Evolutionary conservation across 371 early-diverging fungal species (phyloP).

Genomic region (Rhizopus arrhizus): DNA sequence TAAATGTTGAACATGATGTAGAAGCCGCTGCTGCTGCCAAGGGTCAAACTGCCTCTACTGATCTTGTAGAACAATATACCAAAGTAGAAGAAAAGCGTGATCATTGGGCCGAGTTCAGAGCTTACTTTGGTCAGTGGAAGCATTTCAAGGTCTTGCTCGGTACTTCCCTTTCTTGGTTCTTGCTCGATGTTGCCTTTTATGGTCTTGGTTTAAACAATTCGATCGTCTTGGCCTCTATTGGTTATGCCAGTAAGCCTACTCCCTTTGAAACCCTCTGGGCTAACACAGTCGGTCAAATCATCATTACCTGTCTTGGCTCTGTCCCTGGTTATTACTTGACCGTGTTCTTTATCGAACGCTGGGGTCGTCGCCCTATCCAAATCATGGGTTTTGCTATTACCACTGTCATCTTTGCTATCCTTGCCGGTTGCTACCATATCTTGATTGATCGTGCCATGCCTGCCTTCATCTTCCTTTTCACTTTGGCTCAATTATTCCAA

Average conservation of each 20-base stretch:
- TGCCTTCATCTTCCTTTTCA: slow-evolving; percentile 74
- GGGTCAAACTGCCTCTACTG: slow-evolving; percentile 42
- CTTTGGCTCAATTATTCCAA: slow-evolving; percentile 77
- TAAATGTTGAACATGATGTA: slow-evolving; percentile 72
- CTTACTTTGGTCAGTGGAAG: slow-evolving; percentile 79
- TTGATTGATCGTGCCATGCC: slow-evolving; percentile 59
- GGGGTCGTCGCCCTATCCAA: slow-evolving; percentile 85
- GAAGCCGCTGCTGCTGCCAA: slow-evolving; percentile 66
- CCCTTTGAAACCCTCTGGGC: slow-evolving; percentile 60
- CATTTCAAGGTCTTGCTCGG: slow-evolving; percentile 79
- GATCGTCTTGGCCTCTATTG: slow-evolving; percentile 71
- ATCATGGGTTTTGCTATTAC: slow-evolving; percentile 75
- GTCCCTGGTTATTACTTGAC: slow-evolving; percentile 90
- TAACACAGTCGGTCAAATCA: slow-evolving; percentile 77
- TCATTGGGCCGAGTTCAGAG: slow-evolving; percentile 67
- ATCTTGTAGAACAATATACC: slow-evolving; percentile 40
- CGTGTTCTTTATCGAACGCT: slow-evolving; percentile 74
- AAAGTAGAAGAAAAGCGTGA: slow-evolving; percentile 50
- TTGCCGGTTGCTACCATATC: slow-evolving; percentile 69
- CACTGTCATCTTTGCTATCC: slow-evolving; percentile 73
- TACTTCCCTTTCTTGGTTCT: slow-evolving; percentile 81
- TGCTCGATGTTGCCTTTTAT: slow-evolving; percentile 87
- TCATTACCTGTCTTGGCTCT: slow-evolving; percentile 81
- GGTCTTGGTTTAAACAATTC: slow-evolving; percentile 85
- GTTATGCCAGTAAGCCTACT: slow-evolving; percentile 58